Base-by-base conservation (phyloP, 2,329 filamentous ascomycete species). In the Dothistroma septosporum region DNA sequence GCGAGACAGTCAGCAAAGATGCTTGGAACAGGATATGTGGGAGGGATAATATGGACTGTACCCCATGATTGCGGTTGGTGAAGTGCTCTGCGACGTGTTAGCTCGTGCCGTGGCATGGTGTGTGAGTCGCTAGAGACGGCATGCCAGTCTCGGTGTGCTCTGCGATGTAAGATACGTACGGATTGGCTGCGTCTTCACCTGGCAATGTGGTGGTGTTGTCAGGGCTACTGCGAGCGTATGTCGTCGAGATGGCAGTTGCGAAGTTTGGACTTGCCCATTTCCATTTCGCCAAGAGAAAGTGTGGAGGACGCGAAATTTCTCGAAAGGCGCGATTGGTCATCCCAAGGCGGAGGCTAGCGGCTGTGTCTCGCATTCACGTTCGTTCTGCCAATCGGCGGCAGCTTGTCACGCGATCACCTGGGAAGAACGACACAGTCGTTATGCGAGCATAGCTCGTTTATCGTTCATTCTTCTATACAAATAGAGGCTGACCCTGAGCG, bases 21-120 rank as follows among this genome's bases (percentile, higher is more conserved):
- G 53, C 67, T 63, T 57, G 50, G 33, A 31, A 47, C 32, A 47
- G 46, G 24, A 33, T 16, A 44, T 21, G 37, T 50, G 44, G 62
- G 56, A 61, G 52, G 59, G 54, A 59, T 69, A 61, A 65, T 67
- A 59, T 63, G 54, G 70, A 75, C 65, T 70, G 65, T 80, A 81
- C 79, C 79, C 79, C 79, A 82, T 82, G 75, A 74, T 80, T 80
- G 78, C 78, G 75, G 70, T 75, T 72, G 72, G 74, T 76, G 52
- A 52, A 57, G 60, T 57, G 55, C 55, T 52, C 62, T 61, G 60
- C 35, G 37, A 31, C 32, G 10, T 57, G 31, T 60, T 53, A 56
- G 53, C 32, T 41, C 19, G 19, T 55, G 52, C 14, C n/a, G 41
- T 11, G 31, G 32, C 22, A 49, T 12, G 19, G 31, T 21, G 41